A percentile compares a stretch with the other conserved stretches of the same genome.
Evolutionary conservation across 2,329 filamentous ascomycete genomes (phyloP).

Genomic region (Triangularia setosa): DNA sequence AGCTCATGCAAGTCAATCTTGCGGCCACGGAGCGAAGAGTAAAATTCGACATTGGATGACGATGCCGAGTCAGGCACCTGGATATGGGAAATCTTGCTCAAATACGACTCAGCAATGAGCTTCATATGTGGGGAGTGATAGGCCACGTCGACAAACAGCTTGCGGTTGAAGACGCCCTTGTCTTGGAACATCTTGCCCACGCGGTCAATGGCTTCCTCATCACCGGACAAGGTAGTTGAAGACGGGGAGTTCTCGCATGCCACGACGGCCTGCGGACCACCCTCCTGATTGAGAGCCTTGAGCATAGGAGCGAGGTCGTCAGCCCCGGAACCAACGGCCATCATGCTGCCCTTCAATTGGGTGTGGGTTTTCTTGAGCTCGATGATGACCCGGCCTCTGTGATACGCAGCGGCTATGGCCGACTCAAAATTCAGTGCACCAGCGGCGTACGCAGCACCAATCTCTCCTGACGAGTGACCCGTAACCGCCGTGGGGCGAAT

Average conservation of each 20-base stretch:
- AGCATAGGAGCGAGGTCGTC: conserved; percentile 25
- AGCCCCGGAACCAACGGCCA: conserved; percentile 24
- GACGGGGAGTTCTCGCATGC: conserved; percentile 29
- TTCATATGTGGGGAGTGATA: conserved; percentile 53
- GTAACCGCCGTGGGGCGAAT: conserved; percentile 30
- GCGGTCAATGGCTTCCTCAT: conserved; percentile 30
- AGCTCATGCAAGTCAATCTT: conserved; percentile 36
- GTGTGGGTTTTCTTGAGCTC: conserved; percentile 37
- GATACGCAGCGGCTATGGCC: conserved; percentile 39
- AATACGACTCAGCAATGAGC: conserved; percentile 42
- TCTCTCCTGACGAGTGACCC: conserved; percentile 36
- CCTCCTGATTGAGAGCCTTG: conserved; percentile 14
- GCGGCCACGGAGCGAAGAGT: conserved; percentile 41
- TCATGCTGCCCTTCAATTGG: conserved; percentile 27
- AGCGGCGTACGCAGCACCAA: conserved; percentile 41
- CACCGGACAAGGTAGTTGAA: conserved; percentile 28
- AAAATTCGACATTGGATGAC: conserved; percentile 36
- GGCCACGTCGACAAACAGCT: conserved; percentile 46
- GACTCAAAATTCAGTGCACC: conserved; percentile 29
- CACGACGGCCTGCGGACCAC: conserved; percentile 16
- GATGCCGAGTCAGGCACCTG: conserved; percentile 22
- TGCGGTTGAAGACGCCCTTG: conserved; percentile 43
- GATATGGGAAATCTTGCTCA: conserved; percentile 28
- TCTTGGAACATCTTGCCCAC: conserved; percentile 46
- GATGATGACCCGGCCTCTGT: conserved; percentile 38